Base-by-base conservation (phyloP, 1,139 yeast species). In the Kodamaea sp. region DNA sequence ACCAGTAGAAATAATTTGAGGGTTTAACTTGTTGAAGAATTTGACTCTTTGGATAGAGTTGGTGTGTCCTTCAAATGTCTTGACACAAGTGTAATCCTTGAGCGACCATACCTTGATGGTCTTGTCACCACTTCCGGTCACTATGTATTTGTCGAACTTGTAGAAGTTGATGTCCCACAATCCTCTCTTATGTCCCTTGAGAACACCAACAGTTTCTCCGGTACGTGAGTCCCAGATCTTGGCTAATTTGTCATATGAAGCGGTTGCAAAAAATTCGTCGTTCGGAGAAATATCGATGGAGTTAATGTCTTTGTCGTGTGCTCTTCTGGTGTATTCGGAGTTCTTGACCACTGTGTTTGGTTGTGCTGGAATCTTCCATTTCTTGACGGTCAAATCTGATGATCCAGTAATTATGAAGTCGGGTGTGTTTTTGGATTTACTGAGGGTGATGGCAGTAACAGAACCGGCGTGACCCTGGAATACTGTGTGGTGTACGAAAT, bases 241-340 rank as follows among this genome's bases (percentile, higher is more conserved):
- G 43, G 85, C 94, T 3, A 90, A 74, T 51, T 90, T 86, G 57
- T 92, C 99, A 58, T 86, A 95, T n/a, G 96, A 86, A 1, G 96
- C 97, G 4, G 97, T 84, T 1, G 96, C 97, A 53, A 92, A 80
- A 42, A 73, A 70, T 45, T 83, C 84, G 59, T 92, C 95, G 52
- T 90, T 89, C 9, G 97, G 96, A 5, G 97, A 75, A 2, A 92
- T 71, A 45, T 88, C 96, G 33, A 94, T 65, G 3, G 94, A 78
- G 53, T 92, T 94, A 40, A 92, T 90, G 59, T 92, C 97, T 58
- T 92, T 92, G 36, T 92, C 98, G 59, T 92, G 99, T 0, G 97
- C 98, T 53, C 92, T 79, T 66, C 97, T 78, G 0, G 98, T 92
- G 59, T 83, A 92, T 29, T 80, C 83, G 3, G 96, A 82, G 1